Evolutionary conservation across 2,329 filamentous ascomycete species (phyloP), one percentile per base, ranked within the genome.

Genomic region (Alternaria arbusti): DNA sequence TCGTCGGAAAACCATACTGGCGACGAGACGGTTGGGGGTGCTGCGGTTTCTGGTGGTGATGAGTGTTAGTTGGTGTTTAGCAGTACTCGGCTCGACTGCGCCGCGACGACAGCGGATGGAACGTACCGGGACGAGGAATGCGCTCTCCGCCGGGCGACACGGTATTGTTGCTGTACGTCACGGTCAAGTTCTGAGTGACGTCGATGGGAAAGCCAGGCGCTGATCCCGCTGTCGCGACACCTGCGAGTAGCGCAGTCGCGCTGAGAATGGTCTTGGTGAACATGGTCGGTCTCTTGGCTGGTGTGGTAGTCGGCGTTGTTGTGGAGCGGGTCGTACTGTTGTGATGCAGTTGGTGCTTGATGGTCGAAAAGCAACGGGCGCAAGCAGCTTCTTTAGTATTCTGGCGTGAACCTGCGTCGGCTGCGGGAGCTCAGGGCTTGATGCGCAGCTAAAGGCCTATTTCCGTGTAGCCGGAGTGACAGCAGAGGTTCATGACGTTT

Each of bases 81-180:
- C 9, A 10, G 17, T 10, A 44, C 45, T 54, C 15, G 30, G 11
- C 15, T 28, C 23, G 23, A 28, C 46, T 26, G 23, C 22, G 46
- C 23, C 23, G 20, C 13, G 15, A 55, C 25, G 15, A 17, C 9
- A 22, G 32, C 15, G 20, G 12, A 20, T 23, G 15, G 5, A 17
- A 51, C 32, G n/a, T 60, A 79, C 78, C 74, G 61, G 69, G 58
- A 40, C 76, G 70, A 7, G 78, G 73, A 28, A 79, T 69, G 32
- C 73, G 54, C 51, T 79, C 74, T 45, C 78, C 78, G 12, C 73
- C 62, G n/a, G 76, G 76, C 54, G 70, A 72, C 4, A 80, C 70
- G 25, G 68, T 70, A 51, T 78, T 79, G 36, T 67, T 70, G n/a
- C 72, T 76, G 68, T 72, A 80, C 4, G 65, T 66, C 5, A 79